Evolutionary conservation across 352 stramenopile genomes (phyloP).

Genomic region (Phytophthora megakarya): DNA sequence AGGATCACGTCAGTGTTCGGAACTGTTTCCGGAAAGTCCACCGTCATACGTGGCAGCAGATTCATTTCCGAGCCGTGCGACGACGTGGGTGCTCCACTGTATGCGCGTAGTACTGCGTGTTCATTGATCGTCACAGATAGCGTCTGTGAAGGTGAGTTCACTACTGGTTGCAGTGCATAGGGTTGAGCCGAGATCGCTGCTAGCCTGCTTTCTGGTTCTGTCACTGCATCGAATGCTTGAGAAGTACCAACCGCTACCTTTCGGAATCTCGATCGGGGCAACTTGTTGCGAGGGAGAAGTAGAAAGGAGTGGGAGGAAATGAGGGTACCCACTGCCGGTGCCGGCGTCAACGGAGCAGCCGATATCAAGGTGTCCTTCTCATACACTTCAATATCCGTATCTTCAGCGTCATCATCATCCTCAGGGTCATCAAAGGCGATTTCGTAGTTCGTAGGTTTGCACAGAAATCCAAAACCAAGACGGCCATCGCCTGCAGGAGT

Average conservation of each 20-base stretch:
- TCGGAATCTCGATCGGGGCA: too few species aligned
- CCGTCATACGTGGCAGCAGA: too few species aligned
- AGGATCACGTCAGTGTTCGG: background rate
- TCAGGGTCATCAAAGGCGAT: slow-evolving; percentile 12
- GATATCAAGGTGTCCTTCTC: background rate
- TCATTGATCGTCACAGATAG: too few species aligned
- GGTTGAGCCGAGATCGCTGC: background rate
- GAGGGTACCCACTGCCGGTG: background rate
- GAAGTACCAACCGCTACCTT: too few species aligned
- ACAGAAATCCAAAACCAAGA: slow-evolving; percentile 4
- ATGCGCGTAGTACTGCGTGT: too few species aligned
- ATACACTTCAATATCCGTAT: slow-evolving; percentile 5
- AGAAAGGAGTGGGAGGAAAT: slow-evolving; percentile 3
- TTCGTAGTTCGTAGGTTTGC: background rate
- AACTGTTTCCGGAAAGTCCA: background rate
- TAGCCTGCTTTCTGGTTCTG: background rate
- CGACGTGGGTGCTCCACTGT: too few species aligned
- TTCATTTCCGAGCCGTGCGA: too few species aligned
- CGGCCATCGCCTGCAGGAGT: background rate
- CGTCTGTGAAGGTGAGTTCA: background rate
- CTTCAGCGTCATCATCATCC: slow-evolving; percentile 7
- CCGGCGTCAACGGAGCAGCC: background rate
- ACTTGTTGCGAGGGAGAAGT: too few species aligned
- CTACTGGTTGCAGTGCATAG: background rate
- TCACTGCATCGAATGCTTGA: too few species aligned